Percentiles rank a stretch among this genome's conserved stretches.
Conservation (phyloP, 2,329 filamentous ascomycete species). For the Venturia nashicola region DNA sequence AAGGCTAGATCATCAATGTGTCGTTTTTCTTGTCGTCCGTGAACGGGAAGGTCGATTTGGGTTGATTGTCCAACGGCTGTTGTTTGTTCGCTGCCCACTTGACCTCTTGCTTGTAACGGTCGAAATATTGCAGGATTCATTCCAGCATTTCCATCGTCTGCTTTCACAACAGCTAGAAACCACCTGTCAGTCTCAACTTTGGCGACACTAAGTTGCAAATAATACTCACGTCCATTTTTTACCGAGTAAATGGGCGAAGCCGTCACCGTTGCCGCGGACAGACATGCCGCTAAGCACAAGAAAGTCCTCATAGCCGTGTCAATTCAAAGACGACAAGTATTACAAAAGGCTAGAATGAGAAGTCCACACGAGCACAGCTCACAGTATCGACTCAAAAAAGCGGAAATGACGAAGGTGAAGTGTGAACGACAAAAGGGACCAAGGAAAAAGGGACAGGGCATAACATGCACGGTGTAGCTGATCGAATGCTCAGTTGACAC, state of each 20-base stretch:
- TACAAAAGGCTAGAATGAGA: neutral
- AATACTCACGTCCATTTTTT: conserved; percentile 3
- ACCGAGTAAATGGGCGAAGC: neutral
- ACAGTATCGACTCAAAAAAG: neutral
- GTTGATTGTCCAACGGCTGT: neutral
- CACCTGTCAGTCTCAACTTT: neutral
- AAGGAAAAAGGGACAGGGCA: neutral
- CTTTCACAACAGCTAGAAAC: neutral
- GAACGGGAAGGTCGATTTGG: neutral
- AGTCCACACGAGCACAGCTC: neutral
- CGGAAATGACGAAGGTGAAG: neutral
- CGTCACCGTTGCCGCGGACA: neutral
- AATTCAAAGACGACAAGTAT: neutral
- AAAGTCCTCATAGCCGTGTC: neutral
- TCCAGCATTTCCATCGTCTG: neutral
- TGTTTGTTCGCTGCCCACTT: neutral
- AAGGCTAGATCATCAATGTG: neutral
- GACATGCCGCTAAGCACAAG: neutral
- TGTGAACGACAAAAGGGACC: neutral
- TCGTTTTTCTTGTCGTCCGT: neutral
- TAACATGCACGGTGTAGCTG: neutral
- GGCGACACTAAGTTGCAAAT: neutral
- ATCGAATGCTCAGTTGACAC: neutral
- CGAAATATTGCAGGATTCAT: neutral
- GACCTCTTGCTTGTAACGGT: neutral